phyloP scores from a whole-genome alignment of 441 rosid species.

The Flueggea neowawraea region DNA sequence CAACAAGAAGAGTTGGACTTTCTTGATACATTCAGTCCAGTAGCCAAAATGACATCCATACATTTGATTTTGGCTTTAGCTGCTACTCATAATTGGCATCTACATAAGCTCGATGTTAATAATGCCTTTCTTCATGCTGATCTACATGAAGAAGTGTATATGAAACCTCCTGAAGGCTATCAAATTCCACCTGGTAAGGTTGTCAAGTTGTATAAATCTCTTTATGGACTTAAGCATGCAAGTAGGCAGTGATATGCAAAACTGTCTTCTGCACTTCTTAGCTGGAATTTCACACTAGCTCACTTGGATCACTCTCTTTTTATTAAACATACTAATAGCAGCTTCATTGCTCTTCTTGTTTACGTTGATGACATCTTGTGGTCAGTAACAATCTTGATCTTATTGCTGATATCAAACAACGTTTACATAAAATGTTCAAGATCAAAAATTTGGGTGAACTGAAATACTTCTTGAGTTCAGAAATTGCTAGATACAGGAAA shows the following conservation, averaged over 20 bases:
- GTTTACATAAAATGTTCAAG: not conserved
- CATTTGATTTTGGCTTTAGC: too few relatives aligned
- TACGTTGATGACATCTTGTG: slow-evolving; percentile 2
- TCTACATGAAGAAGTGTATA: not conserved
- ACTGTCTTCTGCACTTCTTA: too few relatives aligned
- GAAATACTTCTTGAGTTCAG: not conserved
- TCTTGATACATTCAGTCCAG: not conserved
- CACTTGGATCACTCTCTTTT: not conserved
- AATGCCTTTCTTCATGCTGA: too few relatives aligned
- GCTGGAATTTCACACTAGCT: not conserved
- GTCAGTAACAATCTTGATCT: not conserved
- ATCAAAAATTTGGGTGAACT: not conserved
- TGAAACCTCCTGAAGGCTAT: not conserved
- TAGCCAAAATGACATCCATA: not conserved
- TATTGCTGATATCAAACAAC: not conserved
- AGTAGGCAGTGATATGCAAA: too few relatives aligned
- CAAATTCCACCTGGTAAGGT: not conserved
- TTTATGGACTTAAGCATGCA: not conserved
- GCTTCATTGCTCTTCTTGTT: not conserved
- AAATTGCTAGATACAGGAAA: too few relatives aligned
- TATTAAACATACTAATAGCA: not conserved
- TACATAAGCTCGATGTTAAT: not conserved
- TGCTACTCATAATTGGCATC: not conserved
- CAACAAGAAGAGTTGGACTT: not conserved
- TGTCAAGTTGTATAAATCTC: not conserved